These are phyloP conservation scores for Plenodomus tracheiphilus DNA, from an alignment of 2,329 filamentous ascomycete genomes.

Conservation along the genomic window DNA sequence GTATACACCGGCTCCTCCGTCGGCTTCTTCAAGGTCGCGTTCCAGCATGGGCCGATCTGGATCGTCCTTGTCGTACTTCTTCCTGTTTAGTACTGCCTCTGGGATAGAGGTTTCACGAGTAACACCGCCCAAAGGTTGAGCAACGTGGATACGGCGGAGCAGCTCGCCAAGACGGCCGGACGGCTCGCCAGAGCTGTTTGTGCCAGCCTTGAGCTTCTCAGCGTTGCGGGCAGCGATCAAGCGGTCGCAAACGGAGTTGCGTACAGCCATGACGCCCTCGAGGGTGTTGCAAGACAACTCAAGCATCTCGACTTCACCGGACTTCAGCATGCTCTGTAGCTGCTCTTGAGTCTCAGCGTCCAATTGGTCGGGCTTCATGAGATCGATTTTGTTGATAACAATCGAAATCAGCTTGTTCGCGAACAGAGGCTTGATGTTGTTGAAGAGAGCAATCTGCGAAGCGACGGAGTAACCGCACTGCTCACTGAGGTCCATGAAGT, in stretches of 20 bases:
- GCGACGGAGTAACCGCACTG: slow-evolving; percentile 93
- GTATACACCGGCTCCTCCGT: slow-evolving; percentile 94
- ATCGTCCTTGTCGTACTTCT: slow-evolving; percentile 89
- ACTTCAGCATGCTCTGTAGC: slow-evolving; percentile 78
- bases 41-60: slow-evolving; percentile 81
- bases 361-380: slow-evolving; percentile 83
- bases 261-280: slow-evolving; percentile 91
- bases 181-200: slow-evolving; percentile 74
- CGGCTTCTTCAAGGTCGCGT: slow-evolving; percentile 85
- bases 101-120: slow-evolving; percentile 84
- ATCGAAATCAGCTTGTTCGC: slow-evolving; percentile 97
- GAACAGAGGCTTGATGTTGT: slow-evolving; percentile 91
- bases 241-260: slow-evolving; percentile 92
- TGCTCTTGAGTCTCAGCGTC: slow-evolving; percentile 76
- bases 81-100: slow-evolving; percentile 75
- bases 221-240: slow-evolving; percentile 90
- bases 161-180: slow-evolving; percentile 87
- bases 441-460: slow-evolving; percentile 92
- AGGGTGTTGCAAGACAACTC: slow-evolving; percentile 94
- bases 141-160: slow-evolving; percentile 92
- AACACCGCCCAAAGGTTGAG: slow-evolving; percentile 83
- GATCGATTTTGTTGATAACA: slow-evolving; percentile 97
- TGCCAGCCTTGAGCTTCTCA: slow-evolving; percentile 89
- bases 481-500: slow-evolving; percentile 98
- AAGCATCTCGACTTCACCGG: slow-evolving; percentile 87